Evolutionary conservation across 164 flowering plant genomes (phyloP).

Genomic region (Piper longum): DNA sequence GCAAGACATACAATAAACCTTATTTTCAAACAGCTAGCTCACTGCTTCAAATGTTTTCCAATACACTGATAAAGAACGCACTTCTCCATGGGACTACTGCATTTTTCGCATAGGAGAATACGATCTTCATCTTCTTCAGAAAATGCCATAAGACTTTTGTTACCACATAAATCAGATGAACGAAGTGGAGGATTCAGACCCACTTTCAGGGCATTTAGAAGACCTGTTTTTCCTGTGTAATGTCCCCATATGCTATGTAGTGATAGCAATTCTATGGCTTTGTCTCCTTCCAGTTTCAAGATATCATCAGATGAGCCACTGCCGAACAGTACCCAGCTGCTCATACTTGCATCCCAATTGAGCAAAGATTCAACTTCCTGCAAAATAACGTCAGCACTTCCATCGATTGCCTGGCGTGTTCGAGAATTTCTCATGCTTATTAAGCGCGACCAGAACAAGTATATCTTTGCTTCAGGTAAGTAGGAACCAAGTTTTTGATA

Average conservation of each 20-base stretch:
- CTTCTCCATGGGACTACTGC: constrained; percentile 44
- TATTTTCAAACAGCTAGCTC: neutral
- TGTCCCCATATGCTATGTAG: constrained; percentile 26
- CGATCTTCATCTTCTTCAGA: constrained; percentile 15
- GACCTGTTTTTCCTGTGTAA: constrained; percentile 24
- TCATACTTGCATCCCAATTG: constrained; percentile 9
- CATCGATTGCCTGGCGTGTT: constrained; percentile 9
- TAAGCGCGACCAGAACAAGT: constrained; percentile 55
- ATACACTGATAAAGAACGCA: constrained; percentile 31
- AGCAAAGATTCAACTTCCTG: constrained; percentile 32
- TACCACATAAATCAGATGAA: constrained; percentile 19
- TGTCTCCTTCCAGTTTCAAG: constrained; percentile 22
- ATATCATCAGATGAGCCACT: constrained; percentile 23
- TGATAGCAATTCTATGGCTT: constrained; percentile 22
- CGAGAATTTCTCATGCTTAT: constrained; percentile 46
- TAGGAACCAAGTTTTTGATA: constrained; percentile 17
- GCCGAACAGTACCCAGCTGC: constrained; percentile 23
- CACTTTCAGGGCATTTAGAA: constrained; percentile 31
- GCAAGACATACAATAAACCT: neutral
- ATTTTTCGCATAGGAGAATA: constrained; percentile 29
- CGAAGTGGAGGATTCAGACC: constrained; percentile 19
- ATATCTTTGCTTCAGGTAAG: constrained; percentile 19
- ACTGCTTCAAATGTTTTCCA: neutral
- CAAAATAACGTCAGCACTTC: constrained; percentile 19
- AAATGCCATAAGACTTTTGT: constrained; percentile 8